Base-by-base conservation (phyloP, 164 flowering plant genomes). In the Platanus orientalis region DNA sequence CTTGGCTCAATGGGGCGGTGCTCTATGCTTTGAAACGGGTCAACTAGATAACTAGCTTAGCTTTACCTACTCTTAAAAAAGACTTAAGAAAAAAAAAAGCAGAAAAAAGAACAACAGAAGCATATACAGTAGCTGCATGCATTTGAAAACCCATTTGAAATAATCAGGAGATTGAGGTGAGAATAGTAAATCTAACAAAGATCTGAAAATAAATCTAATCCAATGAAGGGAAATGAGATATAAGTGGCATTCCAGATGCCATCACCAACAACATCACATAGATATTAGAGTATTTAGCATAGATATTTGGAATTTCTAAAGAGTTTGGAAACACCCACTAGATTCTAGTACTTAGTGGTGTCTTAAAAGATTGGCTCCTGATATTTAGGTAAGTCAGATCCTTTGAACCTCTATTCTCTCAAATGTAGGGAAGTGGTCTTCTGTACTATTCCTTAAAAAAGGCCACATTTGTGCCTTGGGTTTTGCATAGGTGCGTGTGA, bases 1-100 rank as follows among this genome's bases (percentile, higher is more conserved):
- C 76, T 71, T 71, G 83, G 80, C 81, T 81, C 77, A 74, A 78
- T 74, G 79, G 74, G 72, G 51, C 51, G 83, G 81, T 71, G 78
- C 79, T 76, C 80, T 45, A 78, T 75, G 77, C 57, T 29, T 61
- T 14, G 55, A 70, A 61, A 42, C 34, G 47, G 63, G 51, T 68
- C 52, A 58, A 61, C 54, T 57, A 36, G 39, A 55, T n/a, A 59
- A 53, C 27, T 40, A 60, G 55, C 59, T 40, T 40, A 26, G 24
- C 57, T 49, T 51, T n/a, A 60, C 65, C 69, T 60, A 54, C 51
- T 32, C 40, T 14, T 0, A 1, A 48, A 48, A 57, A 44, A 57
- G 23, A 25, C 11, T 36, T 51, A 45, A 39, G 28, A 20, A 60
- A 53, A 45, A 50, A 51, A 19, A 45, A 29, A n/a, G n/a, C n/a